phyloP scores from a whole-genome alignment of 345 rosid species.

The Boechera stricta region DNA sequence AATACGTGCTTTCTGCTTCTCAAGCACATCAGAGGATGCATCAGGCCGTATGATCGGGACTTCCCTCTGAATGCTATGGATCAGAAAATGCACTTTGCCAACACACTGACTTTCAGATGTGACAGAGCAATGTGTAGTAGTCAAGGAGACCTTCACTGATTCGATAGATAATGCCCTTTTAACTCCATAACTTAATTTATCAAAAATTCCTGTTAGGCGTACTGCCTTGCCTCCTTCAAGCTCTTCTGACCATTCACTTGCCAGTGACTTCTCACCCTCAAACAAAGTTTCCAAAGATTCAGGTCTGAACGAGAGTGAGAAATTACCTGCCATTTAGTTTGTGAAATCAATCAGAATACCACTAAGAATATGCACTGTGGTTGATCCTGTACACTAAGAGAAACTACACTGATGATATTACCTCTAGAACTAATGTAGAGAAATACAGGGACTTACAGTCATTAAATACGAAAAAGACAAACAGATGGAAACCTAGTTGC shows the following conservation, averaged over 20 bases:
- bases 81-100: conserved; percentile 74
- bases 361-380: conserved; percentile 7
- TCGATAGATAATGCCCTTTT: conserved; percentile 68
- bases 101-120: conserved; percentile 54
- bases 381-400: conserved; percentile 24
- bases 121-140: conserved; percentile 71
- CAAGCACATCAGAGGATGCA: conserved; percentile 50
- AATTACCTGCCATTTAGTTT: conserved; percentile 71
- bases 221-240: conserved; percentile 91
- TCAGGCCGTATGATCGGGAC: conserved; percentile 74
- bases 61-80: conserved; percentile 72
- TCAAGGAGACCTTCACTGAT: conserved; percentile 65
- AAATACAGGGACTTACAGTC: conserved; percentile 20
- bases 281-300: conserved; percentile 54
- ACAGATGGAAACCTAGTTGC: conserved; percentile 26
- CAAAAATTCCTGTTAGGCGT: conserved; percentile 80
- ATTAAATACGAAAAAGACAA: conserved; percentile 19
- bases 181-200: conserved; percentile 78
- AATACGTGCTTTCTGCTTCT: conserved; percentile 52
- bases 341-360: conserved; percentile 24
- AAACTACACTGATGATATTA: conserved; percentile 28
- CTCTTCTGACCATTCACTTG: conserved; percentile 86
- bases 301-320: conserved; percentile 91
- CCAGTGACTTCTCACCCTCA: conserved; percentile 51
- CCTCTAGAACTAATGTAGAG: conserved; percentile 15